phyloP scores from a whole-genome alignment of 768 basidiomycete species.

The Suillus sp. region DNA sequence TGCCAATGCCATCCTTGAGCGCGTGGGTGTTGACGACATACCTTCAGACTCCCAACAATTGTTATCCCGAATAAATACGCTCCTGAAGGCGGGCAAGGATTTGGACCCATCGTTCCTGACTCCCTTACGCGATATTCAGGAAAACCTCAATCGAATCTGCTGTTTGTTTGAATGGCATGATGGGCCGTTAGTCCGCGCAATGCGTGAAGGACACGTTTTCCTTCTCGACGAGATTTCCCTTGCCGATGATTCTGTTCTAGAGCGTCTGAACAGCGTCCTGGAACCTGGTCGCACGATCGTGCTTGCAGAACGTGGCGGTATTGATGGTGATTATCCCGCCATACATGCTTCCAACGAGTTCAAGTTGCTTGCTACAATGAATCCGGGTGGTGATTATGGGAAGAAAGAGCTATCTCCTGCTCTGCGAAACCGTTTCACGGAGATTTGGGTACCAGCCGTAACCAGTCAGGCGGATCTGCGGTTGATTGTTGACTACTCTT shows the following conservation, averaged over 20 bases:
- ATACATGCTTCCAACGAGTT: constrained; percentile 70
- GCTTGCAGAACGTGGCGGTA: constrained; percentile 89
- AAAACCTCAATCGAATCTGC: constrained; percentile 51
- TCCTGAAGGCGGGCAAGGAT: constrained; percentile 26
- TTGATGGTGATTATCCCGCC: constrained; percentile 63
- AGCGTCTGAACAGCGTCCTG: constrained; percentile 95
- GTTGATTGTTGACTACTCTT: constrained; percentile 73
- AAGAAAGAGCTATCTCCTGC: constrained; percentile 99
- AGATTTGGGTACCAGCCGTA: constrained; percentile 96
- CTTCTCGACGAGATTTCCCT: constrained; percentile 96
- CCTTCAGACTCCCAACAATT: constrained; percentile 30
- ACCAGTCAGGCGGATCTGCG: constrained; percentile 71
- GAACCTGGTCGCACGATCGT: constrained; percentile 88
- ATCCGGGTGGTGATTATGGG: constrained; percentile 98
- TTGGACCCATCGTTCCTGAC: constrained; percentile 35
- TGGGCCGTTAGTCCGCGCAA: constrained; percentile 93
- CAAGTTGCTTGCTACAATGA: constrained; percentile 97
- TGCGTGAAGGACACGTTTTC: constrained; percentile 83
- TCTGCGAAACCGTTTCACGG: constrained; percentile 95
- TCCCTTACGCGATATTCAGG: constrained; percentile 45
- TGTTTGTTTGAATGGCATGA: constrained; percentile 97
- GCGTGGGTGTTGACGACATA: constrained; percentile 38
- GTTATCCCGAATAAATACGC: constrained; percentile 24
- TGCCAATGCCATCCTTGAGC: constrained; percentile 41
- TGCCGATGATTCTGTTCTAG: constrained; percentile 97